A percentile compares a stretch with the other conserved stretches of the same genome.
These are phyloP conservation scores for Coniosporium tulheliwenetii DNA, from an alignment of 2,329 filamentous ascomycete species.

Conservation along the genomic window DNA sequence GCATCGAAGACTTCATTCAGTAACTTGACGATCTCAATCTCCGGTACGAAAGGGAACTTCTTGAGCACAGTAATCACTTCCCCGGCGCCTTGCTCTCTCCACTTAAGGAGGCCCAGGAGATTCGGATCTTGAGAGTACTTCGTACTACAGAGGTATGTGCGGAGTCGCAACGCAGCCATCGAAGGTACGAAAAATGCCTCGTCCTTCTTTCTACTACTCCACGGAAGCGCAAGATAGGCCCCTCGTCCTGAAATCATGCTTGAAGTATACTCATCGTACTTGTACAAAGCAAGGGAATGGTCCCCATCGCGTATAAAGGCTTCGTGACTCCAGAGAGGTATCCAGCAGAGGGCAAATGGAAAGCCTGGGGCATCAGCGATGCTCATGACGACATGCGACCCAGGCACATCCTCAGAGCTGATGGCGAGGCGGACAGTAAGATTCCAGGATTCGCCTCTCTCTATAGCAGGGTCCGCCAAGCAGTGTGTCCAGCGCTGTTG, in stretches of 20 bases:
- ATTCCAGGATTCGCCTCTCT: conserved; percentile 71
- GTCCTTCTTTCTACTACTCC: conserved; percentile 62
- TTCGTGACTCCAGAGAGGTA: conserved; percentile 84
- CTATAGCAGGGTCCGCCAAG: conserved; percentile 73
- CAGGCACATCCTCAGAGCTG: conserved; percentile 61
- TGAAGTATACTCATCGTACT: conserved; percentile 80
- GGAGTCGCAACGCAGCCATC: conserved; percentile 61
- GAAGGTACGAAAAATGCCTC: conserved; percentile 54
- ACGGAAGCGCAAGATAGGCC: conserved; percentile 74
- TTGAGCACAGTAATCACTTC: conserved; percentile 62
- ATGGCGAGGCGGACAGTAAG: conserved; percentile 75
- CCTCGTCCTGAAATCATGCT: conserved; percentile 59
- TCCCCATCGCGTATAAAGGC: conserved; percentile 79
- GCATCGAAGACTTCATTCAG: conserved; percentile 79
- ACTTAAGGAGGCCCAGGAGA: conserved; percentile 68
- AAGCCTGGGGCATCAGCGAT: conserved; percentile 73
- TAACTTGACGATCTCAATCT: conserved; percentile 95
- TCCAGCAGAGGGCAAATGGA: conserved; percentile 81
- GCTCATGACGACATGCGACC: conserved; percentile 78
- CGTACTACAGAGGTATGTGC: conserved; percentile 87
- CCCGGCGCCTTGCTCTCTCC: conserved; percentile 60
- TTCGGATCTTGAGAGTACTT: conserved; percentile 84
- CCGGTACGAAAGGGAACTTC: conserved; percentile 80
- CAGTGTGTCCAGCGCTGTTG: conserved; percentile 62
- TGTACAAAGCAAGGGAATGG: conserved; percentile 71